Conservation (phyloP, 2,329 filamentous ascomycete species). For the Fusarium sp. region DNA sequence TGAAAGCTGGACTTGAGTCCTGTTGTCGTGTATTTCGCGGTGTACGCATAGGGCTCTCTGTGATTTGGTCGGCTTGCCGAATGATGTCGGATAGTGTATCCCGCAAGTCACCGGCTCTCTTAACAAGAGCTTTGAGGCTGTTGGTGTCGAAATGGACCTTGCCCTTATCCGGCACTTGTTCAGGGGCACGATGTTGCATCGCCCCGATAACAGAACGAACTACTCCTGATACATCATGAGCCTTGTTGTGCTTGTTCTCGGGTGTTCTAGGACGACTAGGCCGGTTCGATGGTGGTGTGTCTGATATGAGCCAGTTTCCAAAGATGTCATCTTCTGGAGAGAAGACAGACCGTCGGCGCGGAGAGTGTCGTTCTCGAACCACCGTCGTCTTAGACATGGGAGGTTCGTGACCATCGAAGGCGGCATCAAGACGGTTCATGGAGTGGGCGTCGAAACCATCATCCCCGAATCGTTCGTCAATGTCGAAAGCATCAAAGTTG, state of each 20-base stretch:
- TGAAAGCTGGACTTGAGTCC: slow-evolving; percentile 75
- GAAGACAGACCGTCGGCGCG: slow-evolving; percentile 71
- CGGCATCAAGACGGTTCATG: slow-evolving; percentile 58
- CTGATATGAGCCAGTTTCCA: slow-evolving; percentile 61
- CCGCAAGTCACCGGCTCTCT: slow-evolving; percentile 69
- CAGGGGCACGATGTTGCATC: slow-evolving; percentile 66
- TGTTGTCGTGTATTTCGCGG: slow-evolving; percentile 58
- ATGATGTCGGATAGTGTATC: slow-evolving; percentile 70
- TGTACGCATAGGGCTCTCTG: slow-evolving; percentile 66
- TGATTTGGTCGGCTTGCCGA: slow-evolving; percentile 68
- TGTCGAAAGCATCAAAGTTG: slow-evolving; percentile 55
- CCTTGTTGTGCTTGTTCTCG: slow-evolving; percentile 50
- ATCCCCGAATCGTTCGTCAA: slow-evolving; percentile 60
- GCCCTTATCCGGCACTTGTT: slow-evolving; percentile 54
- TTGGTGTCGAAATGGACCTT: slow-evolving; percentile 75
- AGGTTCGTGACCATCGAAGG: slow-evolving; percentile 56
- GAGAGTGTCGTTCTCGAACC: slow-evolving; percentile 64
- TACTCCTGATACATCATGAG: slow-evolving; percentile 60
- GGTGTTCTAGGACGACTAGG: slow-evolving; percentile 58
- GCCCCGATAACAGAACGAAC: slow-evolving; percentile 72
- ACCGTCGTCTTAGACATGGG: slow-evolving; percentile 63
- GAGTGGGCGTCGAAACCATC: slow-evolving; percentile 61
- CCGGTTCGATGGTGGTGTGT: slow-evolving; percentile 51
- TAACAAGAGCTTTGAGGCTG: slow-evolving; percentile 74
- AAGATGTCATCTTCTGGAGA: slow-evolving; percentile 76